Evolutionary conservation across 2,329 filamentous ascomycete species (phyloP).

Genomic region (Diaporthe citriasiana): DNA sequence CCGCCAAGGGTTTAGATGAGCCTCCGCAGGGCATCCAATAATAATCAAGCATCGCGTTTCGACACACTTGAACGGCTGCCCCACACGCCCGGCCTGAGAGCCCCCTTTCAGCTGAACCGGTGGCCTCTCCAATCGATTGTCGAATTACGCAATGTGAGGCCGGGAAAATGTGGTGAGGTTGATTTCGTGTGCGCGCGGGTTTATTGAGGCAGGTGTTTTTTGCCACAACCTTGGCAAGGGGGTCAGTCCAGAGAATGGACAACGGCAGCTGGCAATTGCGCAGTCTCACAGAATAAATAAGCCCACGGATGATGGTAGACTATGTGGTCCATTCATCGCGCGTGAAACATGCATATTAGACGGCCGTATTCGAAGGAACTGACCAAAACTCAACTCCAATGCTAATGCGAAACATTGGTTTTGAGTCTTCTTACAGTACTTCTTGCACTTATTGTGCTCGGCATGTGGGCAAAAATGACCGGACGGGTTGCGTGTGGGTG

Average conservation of each 20-base stretch:
- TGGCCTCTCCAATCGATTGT: conserved; percentile 14
- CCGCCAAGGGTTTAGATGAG: conserved; percentile 32
- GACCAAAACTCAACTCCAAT: neutral
- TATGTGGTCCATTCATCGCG: neutral
- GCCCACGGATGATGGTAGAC: neutral
- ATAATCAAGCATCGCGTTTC: conserved; percentile 19
- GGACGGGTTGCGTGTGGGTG: conserved; percentile 1
- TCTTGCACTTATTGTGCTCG: neutral
- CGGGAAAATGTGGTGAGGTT: neutral
- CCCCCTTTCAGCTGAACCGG: conserved; percentile 20
- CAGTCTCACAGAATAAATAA: neutral
- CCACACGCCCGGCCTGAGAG: conserved; percentile 10
- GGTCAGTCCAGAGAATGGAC: neutral
- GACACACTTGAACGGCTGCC: neutral
- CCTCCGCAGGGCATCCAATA: conserved; percentile 28
- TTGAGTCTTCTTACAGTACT: neutral
- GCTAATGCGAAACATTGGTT: neutral
- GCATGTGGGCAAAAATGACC: conserved; percentile 5
- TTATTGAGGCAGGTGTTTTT: neutral
- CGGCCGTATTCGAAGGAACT: neutral
- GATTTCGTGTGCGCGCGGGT: neutral
- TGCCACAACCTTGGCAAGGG: neutral
- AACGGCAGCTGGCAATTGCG: neutral
- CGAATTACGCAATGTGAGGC: neutral
- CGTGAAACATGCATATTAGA: neutral